Evolutionary conservation across 2,329 filamentous ascomycete species (phyloP).

Genomic region (Pseudogymnoascus sp.): DNA sequence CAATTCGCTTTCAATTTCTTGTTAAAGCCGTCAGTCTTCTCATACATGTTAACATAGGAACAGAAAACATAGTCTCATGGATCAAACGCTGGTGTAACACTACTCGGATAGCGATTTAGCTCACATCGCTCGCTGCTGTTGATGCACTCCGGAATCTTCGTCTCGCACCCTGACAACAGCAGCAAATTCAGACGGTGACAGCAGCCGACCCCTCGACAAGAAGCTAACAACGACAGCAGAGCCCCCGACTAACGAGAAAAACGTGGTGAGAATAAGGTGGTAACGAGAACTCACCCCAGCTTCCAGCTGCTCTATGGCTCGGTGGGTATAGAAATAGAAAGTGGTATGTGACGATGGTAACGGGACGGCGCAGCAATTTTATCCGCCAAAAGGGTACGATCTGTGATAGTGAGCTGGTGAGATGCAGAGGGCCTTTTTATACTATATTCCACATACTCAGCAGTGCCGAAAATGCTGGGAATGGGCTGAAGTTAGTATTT

Average conservation of each 20-base stretch:
- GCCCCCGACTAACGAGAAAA: background rate
- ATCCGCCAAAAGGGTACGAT: accelerated
- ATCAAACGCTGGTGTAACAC: too few relatives aligned
- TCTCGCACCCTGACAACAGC: background rate
- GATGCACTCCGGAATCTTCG: too few relatives aligned
- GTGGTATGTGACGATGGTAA: background rate
- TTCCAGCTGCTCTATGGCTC: background rate
- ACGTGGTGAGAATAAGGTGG: background rate
- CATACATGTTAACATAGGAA: too few relatives aligned
- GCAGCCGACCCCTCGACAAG: background rate
- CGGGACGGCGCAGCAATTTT: background rate
- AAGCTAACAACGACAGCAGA: background rate
- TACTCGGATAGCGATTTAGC: too few relatives aligned
- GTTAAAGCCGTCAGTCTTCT: too few relatives aligned
- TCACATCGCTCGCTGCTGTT: too few relatives aligned
- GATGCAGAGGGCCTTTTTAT: background rate
- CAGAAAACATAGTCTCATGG: too few relatives aligned
- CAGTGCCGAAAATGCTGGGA: background rate
- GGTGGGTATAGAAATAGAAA: background rate
- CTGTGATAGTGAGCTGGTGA: background rate
- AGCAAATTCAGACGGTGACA: background rate
- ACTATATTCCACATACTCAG: background rate
- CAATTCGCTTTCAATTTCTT: too few relatives aligned
- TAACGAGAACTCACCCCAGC: background rate
- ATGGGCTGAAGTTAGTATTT: too few relatives aligned